Conservation (phyloP, 176 grass and related monocot genomes). For the Oryza brachyantha region DNA sequence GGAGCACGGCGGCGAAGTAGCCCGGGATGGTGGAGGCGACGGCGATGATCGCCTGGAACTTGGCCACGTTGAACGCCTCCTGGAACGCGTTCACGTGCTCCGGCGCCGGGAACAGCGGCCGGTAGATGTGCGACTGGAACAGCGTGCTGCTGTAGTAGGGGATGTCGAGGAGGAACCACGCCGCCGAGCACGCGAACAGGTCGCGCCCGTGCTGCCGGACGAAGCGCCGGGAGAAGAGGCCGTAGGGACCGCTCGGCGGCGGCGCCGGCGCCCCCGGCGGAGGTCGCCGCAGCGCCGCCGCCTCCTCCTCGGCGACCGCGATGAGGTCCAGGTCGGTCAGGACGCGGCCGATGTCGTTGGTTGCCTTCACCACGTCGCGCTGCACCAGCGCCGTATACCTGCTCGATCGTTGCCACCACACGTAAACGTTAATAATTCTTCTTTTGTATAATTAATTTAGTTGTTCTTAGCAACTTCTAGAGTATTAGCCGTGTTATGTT, state of each 20-base stretch:
- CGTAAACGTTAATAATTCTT: neutral
- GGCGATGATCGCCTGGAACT: constrained; percentile 57
- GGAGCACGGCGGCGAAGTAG: constrained; percentile 45
- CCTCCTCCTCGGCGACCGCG: constrained; percentile 27
- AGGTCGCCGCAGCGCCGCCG: constrained; percentile 3
- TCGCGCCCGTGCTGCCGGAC: constrained; percentile 21
- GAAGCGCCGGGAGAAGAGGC: constrained; percentile 30
- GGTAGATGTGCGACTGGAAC: constrained; percentile 49
- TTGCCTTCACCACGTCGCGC: constrained; percentile 59
- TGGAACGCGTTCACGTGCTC: constrained; percentile 40
- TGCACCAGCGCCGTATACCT: constrained; percentile 72
- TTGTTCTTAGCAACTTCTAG: too few species aligned
- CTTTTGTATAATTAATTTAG: too few species aligned
- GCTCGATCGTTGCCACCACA: neutral
- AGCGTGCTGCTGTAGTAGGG: constrained; percentile 53
- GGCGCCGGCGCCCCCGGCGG: neutral
- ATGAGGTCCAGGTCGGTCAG: constrained; percentile 22
- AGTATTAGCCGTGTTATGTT: too few species aligned
- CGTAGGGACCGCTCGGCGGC: too few species aligned
- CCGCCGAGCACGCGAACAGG: constrained; percentile 33
- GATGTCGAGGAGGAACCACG: constrained; percentile 50
- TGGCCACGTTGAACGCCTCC: constrained; percentile 49
- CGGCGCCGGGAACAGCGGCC: constrained; percentile 18
- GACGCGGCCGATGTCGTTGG: constrained; percentile 52
- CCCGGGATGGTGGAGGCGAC: constrained; percentile 51